A percentile compares a stretch with the other conserved stretches of the same genome.
These are phyloP conservation scores for Clitoria ternatea DNA, from an alignment of 306 rosid species.

Conservation along the genomic window DNA sequence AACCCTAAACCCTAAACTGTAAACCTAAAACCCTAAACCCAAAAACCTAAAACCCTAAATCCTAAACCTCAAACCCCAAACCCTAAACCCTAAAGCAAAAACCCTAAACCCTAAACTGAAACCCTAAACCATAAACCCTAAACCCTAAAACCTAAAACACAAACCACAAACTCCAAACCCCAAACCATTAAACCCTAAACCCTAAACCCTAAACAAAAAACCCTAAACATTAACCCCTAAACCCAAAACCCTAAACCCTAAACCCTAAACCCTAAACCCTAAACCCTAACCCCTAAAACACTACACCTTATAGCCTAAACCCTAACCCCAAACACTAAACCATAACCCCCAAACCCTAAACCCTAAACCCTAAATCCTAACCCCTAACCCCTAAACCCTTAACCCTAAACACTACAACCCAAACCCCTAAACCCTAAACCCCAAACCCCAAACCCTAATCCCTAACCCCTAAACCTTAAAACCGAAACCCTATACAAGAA, in stretches of 20 bases:
- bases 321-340: no score
- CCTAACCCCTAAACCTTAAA: neutral
- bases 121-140: neutral
- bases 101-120: no score
- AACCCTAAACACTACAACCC: no score
- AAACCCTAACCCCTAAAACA: no score
- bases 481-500: no score
- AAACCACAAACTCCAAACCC: neutral
- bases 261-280: neutral
- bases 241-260: neutral
- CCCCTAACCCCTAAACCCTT: neutral
- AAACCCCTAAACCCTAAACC: neutral
- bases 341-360: neutral
- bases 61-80: no score
- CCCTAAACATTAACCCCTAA: neutral
- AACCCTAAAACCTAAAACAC: neutral
- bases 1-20: no score
- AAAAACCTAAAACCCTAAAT: no score
- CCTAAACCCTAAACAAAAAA: no score
- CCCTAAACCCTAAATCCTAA: neutral
- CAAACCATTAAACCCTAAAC: neutral
- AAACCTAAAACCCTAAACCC: no score
- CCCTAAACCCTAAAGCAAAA: no score
- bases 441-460: neutral
- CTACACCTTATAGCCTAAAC: no score